Conservation (phyloP, 2,329 filamentous ascomycete genomes). For the Cladobotryum mycophilum region DNA sequence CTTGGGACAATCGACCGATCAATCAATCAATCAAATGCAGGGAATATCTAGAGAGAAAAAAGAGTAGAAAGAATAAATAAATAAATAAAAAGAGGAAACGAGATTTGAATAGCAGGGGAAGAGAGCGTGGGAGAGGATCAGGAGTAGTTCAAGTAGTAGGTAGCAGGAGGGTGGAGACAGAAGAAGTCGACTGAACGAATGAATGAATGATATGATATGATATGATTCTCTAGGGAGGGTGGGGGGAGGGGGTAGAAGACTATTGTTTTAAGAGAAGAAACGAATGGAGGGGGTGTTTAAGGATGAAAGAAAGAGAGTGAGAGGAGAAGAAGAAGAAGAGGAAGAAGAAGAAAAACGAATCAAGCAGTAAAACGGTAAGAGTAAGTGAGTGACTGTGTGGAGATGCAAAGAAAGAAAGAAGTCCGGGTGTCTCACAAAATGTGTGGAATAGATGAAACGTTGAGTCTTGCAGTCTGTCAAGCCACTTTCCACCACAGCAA, state of each 20-base stretch:
- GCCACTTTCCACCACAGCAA: no score
- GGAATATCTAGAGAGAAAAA: no score
- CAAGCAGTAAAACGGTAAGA: conserved; percentile 7
- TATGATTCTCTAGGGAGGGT: not conserved
- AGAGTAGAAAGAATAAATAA: not conserved
- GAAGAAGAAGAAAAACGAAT: conserved; percentile 3
- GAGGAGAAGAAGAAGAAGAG: conserved; percentile 1
- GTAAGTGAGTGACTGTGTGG: not conserved
- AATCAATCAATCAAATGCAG: no score
- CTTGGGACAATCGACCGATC: no score
- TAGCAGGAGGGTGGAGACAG: conserved; percentile 9
- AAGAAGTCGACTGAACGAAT: not conserved
- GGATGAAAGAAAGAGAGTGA: conserved; percentile 5
- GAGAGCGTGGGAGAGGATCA: conserved; percentile 15
- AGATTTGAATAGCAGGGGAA: conserved; percentile 14
- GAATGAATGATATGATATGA: not conserved
- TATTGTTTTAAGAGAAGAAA: not conserved
- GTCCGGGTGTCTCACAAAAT: no score
- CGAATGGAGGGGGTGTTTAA: not conserved
- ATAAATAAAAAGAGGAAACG: conserved; percentile 11
- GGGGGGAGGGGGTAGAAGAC: not conserved
- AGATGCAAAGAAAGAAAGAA: not conserved
- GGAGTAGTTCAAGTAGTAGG: conserved; percentile 7
- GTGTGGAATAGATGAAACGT: no score
- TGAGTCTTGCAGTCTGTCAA: no score